A percentile compares a stretch with the other conserved stretches of the same genome.
Evolutionary conservation across 306 rosid genomes (phyloP).

Genomic region (Cicer pinnatifidum): DNA sequence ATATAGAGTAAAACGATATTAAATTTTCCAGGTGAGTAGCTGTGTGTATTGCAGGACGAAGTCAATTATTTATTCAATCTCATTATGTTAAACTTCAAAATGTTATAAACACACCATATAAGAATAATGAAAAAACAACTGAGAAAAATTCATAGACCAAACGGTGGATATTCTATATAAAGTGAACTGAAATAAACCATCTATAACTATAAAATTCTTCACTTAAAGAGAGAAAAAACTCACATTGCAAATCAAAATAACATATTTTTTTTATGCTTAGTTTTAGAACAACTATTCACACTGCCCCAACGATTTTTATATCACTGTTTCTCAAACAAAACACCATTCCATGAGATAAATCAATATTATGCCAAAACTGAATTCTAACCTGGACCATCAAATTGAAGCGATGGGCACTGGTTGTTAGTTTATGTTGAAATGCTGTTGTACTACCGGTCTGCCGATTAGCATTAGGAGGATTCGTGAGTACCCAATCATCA

Average conservation of each 20-base stretch:
- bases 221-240: background rate
- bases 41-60: background rate
- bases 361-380: conserved; percentile 24
- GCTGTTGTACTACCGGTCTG: conserved; percentile 68
- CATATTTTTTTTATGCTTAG: conserved; percentile 24
- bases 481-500: conserved; percentile 91
- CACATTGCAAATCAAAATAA: conserved; percentile 16
- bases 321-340: conserved; percentile 27
- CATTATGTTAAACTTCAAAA: conserved; percentile 18
- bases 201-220: conserved; percentile 14
- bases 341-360: conserved; percentile 26
- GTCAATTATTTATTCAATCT: conserved; percentile 23
- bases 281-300: conserved; percentile 29
- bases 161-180: conserved; percentile 14
- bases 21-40: conserved; percentile 5
- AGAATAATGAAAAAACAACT: conserved; percentile 25
- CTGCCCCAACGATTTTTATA: conserved; percentile 20
- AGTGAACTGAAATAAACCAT: conserved; percentile 21
- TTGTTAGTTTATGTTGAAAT: conserved; percentile 87
- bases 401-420: conserved; percentile 98
- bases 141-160: conserved; percentile 8
- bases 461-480: conserved; percentile 64
- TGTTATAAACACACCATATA: conserved; percentile 7
- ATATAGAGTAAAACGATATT: conserved; percentile 17
- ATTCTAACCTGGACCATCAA: conserved; percentile 95